Percentiles rank a stretch among this genome's conserved stretches.
Conservation (phyloP, 2,329 filamentous ascomycete species). For the Monascus ruber region DNA sequence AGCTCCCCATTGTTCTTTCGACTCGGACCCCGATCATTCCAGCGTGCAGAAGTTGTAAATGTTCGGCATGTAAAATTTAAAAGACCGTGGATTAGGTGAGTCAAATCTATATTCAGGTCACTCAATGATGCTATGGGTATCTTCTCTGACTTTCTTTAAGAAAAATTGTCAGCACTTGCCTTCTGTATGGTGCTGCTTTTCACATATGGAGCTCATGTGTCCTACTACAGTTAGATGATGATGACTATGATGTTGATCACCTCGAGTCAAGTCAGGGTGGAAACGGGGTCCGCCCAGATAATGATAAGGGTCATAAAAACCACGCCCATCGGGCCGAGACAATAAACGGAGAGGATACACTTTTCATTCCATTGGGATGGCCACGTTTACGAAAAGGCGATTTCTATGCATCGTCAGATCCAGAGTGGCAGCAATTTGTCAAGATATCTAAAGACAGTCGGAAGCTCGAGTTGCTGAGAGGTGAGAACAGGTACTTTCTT, state of each 20-base stretch:
- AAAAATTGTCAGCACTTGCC: constrained; percentile 16
- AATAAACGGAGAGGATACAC: constrained; percentile 32
- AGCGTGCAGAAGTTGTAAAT: constrained; percentile 9
- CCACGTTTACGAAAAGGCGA: constrained; percentile 23
- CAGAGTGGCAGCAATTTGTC: constrained; percentile 53
- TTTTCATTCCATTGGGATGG: constrained; percentile 53
- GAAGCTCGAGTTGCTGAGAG: constrained; percentile 37
- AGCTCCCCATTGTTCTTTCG: constrained; percentile 13
- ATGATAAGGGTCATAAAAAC: neutral
- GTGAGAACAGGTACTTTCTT: constrained; percentile 16
- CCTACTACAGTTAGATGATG: constrained; percentile 19
- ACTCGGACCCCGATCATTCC: constrained; percentile 10
- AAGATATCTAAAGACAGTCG: constrained; percentile 45
- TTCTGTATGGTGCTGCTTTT: constrained; percentile 22
- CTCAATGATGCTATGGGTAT: neutral
- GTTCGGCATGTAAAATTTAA: constrained; percentile 22
- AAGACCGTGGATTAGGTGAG: constrained; percentile 24
- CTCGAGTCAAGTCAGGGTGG: constrained; percentile 3
- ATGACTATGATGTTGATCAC: constrained; percentile 10
- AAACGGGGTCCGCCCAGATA: neutral
- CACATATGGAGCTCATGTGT: constrained; percentile 22
- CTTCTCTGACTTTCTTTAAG: constrained; percentile 8
- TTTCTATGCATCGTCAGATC: constrained; percentile 34
- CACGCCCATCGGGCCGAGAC: constrained; percentile 1
- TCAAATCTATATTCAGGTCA: neutral